Percentiles rank a stretch among this genome's conserved stretches.
These are phyloP conservation scores for Vitis hybrid DNA, from an alignment of 177 flowering plant genomes.

Conservation along the genomic window DNA sequence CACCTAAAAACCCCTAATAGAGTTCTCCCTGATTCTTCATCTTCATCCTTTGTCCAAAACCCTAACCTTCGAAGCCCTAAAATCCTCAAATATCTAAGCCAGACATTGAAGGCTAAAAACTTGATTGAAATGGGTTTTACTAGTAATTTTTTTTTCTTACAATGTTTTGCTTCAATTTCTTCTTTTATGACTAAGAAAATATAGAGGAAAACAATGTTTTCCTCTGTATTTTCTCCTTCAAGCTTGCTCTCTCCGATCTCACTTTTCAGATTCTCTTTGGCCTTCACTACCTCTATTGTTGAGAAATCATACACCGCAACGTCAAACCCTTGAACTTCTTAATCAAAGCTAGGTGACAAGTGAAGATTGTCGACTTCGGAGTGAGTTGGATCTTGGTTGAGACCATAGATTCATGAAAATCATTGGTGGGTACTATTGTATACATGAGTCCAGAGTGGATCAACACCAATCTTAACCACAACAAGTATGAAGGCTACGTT, in stretches of 20 bases:
- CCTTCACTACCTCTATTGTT: constrained; percentile 38
- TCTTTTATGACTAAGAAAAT: no score
- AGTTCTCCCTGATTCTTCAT: no score
- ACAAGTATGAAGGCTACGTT: constrained; percentile 49
- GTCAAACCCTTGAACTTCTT: constrained; percentile 56
- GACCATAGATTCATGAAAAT: constrained; percentile 59
- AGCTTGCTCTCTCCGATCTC: constrained; percentile 28
- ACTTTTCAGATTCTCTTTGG: constrained; percentile 41
- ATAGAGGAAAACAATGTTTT: no score
- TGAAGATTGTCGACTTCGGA: constrained; percentile 57
- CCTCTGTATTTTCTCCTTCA: constrained; percentile 11
- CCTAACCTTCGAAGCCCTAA: no score
- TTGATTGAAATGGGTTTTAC: no score
- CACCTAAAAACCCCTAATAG: no score
- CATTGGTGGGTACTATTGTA: constrained; percentile 60
- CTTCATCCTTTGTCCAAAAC: no score
- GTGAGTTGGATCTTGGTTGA: constrained; percentile 39
- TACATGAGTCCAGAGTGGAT: constrained; percentile 67
- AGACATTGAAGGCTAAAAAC: no score
- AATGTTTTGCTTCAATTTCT: no score
- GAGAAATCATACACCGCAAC: constrained; percentile 48
- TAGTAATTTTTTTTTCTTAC: no score
- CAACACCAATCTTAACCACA: constrained; percentile 59
- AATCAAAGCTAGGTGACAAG: constrained; percentile 29
- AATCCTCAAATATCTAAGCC: no score